Evolutionary conservation across 768 basidiomycete species (phyloP), one percentile per base, ranked within the genome.

Genomic region (Trametes cingulata): DNA sequence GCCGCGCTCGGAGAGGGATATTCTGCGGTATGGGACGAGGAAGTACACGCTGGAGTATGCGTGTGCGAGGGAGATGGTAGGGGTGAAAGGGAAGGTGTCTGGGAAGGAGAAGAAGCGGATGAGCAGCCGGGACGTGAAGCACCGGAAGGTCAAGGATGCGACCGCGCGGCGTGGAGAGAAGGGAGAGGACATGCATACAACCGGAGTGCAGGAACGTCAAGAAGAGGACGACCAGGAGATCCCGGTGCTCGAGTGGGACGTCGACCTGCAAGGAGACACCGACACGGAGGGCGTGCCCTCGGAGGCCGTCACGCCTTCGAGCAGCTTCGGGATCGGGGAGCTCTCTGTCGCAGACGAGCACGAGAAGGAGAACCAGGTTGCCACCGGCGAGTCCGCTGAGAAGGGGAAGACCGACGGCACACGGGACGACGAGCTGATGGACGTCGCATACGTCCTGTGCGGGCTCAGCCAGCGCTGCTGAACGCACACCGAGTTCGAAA

Each of bases 371-470:
- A 57, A 46, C 20, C 33, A 22, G 24, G n/a, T n/a, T 53, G 48
- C 50, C 54, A 45, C 45, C 68, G 36, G 68, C 73, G 52, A 82
- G 81, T 81, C 67, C 36, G 40, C 52, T 43, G 9, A 25, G 9
- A 6, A 57, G 37, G n/a, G 9, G 43, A 46, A 40, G 36, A 20
- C 20, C 1, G 6, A 40, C 10, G 60, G 29, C 68, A 78, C 81
- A 45, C 43, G 20, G 14, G 85, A 88, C 69, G 83, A 86, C 35
- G 87, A 87, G 56, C 82, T 84, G 73, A 86, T 90, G 83, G 82
- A 81, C 61, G 88, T 86, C 22, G 88, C 88, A 25, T 74, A 87
- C 40, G 84, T 83, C 42, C 72, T 90, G 19, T 89, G 87, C 69
- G 87, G 87, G 35, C 75, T 80, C 37, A 74, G 78, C 39, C 70